phyloP scores from a whole-genome alignment of 257 asterid species.

The Solanum piurae region DNA sequence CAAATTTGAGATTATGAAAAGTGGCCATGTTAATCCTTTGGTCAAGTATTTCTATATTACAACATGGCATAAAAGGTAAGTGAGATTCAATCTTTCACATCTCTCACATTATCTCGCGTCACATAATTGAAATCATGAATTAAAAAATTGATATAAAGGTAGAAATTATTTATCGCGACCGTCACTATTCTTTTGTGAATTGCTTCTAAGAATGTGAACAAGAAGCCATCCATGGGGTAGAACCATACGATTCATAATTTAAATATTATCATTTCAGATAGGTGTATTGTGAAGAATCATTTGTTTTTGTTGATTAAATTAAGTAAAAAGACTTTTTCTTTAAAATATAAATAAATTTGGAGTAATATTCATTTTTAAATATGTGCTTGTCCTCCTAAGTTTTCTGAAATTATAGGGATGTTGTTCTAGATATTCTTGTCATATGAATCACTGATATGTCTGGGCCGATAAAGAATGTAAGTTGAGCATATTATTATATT shows the following conservation, averaged over 20 bases:
- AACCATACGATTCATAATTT: neutral
- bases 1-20: neutral
- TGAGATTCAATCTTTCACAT: neutral
- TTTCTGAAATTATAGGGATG: too few relatives aligned
- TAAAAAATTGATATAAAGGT: neutral
- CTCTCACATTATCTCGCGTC: neutral
- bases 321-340: neutral
- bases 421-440: too few relatives aligned
- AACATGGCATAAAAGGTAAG: neutral
- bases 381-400: too few relatives aligned
- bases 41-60: neutral
- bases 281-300: neutral
- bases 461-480: too few relatives aligned
- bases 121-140: neutral
- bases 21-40: neutral
- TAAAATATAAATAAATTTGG: too few relatives aligned
- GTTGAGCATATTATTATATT: too few relatives aligned
- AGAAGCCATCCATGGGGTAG: neutral
- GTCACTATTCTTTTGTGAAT: neutral
- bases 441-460: too few relatives aligned
- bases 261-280: neutral
- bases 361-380: neutral
- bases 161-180: too few relatives aligned
- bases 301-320: neutral
- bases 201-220: neutral